A percentile compares a stretch with the other conserved stretches of the same genome.
Evolutionary conservation across 352 stramenopile species (phyloP).

Genomic region (Phytophthora gonapodyides): DNA sequence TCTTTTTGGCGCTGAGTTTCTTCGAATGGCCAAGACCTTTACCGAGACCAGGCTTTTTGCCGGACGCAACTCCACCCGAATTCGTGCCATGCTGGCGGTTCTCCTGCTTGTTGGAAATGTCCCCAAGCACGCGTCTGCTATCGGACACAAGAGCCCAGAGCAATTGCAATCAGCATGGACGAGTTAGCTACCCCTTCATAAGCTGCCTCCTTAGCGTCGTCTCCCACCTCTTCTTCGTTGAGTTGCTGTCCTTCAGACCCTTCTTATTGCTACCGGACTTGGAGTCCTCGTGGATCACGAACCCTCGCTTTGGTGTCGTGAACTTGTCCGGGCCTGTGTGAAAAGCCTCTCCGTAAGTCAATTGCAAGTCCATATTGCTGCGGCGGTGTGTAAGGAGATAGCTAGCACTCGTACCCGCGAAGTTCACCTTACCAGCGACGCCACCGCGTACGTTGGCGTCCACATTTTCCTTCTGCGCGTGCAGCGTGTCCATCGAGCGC

Average conservation of each 20-base stretch:
- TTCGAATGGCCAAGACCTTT: slow-evolving; percentile 31
- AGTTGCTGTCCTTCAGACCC: slow-evolving; percentile 33
- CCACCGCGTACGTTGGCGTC: slow-evolving; percentile 31
- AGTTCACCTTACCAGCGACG: slow-evolving; percentile 34
- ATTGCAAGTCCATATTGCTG: background rate
- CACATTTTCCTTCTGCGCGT: slow-evolving; percentile 81
- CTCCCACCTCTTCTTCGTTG: slow-evolving; percentile 53
- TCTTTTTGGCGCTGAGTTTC: slow-evolving; percentile 32
- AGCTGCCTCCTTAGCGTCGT: background rate
- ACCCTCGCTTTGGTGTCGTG: slow-evolving; percentile 40
- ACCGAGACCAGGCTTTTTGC: slow-evolving; percentile 34
- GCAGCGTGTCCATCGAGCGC: slow-evolving; percentile 55
- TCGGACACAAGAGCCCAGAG: background rate
- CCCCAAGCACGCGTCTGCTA: slow-evolving; percentile 63
- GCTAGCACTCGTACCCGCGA: slow-evolving; percentile 25
- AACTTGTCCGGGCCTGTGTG: slow-evolving; percentile 24
- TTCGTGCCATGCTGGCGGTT: slow-evolving; percentile 32
- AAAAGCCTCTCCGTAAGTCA: slow-evolving; percentile 2
- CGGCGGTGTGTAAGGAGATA: background rate
- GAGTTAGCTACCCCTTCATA: too few relatives aligned
- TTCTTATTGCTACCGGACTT: slow-evolving; percentile 41
- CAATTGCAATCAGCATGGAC: background rate
- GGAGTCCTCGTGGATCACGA: slow-evolving; percentile 48
- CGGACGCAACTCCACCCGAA: background rate
- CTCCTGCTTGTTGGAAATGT: slow-evolving; percentile 81